Percentiles rank a stretch among this genome's conserved stretches.
Conservation (phyloP, 1,284 basidiomycete genomes). For the Microstroma glucosiphilum region DNA sequence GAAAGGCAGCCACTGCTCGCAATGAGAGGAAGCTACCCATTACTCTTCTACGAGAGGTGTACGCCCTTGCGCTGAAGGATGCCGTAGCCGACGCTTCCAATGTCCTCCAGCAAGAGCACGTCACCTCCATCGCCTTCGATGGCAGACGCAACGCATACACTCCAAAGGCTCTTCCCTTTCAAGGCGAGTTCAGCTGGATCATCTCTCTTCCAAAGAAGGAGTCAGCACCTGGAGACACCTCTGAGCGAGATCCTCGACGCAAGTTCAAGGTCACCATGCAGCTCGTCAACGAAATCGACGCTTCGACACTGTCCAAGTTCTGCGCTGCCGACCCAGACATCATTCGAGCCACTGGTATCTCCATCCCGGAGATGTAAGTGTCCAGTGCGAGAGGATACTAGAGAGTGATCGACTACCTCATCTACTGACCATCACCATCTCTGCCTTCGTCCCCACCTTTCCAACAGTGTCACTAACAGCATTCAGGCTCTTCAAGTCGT, state of each 20-base stretch:
- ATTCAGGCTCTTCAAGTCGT: conserved; percentile 14
- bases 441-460: too few species aligned
- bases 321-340: conserved; percentile 22
- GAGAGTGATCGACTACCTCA: neutral
- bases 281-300: conserved; percentile 19
- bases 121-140: conserved; percentile 20
- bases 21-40: conserved; percentile 15
- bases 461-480: conserved; percentile 4
- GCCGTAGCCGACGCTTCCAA: conserved; percentile 7
- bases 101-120: conserved; percentile 20
- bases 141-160: conserved; percentile 23
- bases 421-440: too few species aligned
- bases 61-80: conserved; percentile 12
- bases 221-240: conserved; percentile 7
- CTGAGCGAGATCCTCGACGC: conserved; percentile 11
- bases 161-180: conserved; percentile 7
- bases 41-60: conserved; percentile 14
- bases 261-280: conserved; percentile 23
- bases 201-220: conserved; percentile 20
- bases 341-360: conserved; percentile 21
- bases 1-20: neutral
- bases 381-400: neutral
- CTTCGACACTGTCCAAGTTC: conserved; percentile 16
- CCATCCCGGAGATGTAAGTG: conserved; percentile 10
- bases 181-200: conserved; percentile 15